Conservation (phyloP, 495 filamentous ascomycete genomes). For the Apiosordaria backusii region DNA sequence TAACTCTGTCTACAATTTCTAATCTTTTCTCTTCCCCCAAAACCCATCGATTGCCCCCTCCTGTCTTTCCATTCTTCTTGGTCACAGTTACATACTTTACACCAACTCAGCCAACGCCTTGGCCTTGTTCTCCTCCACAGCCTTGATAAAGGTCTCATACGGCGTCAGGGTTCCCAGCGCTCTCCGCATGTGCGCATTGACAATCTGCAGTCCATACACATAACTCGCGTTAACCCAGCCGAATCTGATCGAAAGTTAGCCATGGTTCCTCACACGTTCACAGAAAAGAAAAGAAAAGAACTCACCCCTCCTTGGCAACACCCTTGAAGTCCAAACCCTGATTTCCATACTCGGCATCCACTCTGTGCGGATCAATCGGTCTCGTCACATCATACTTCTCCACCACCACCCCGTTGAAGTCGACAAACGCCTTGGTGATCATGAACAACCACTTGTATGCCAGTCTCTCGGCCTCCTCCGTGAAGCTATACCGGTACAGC, state of each 20-base stretch:
- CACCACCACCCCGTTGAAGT: slow-evolving; percentile 95
- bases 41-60: neutral
- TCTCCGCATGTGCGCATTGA: slow-evolving; percentile 79
- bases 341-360: slow-evolving; percentile 96
- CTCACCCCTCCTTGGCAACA: slow-evolving; percentile 91
- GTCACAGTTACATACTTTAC: slow-evolving; percentile 6
- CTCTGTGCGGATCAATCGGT: slow-evolving; percentile 80
- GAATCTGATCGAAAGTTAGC: slow-evolving; percentile 59
- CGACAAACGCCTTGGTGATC: slow-evolving; percentile 94
- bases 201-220: slow-evolving; percentile 78
- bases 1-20: neutral
- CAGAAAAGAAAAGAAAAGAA: slow-evolving; percentile 20
- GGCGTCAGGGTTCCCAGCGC: slow-evolving; percentile 80
- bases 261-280: slow-evolving; percentile 14
- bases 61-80: neutral
- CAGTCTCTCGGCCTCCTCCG: slow-evolving; percentile 79
- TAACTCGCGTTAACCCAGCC: slow-evolving; percentile 99
- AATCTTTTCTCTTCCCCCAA: neutral
- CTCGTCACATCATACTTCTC: slow-evolving; percentile 98
- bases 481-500: slow-evolving; percentile 82
- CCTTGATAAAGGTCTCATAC: slow-evolving; percentile 68
- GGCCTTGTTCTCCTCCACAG: slow-evolving; percentile 43
- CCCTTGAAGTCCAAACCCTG: slow-evolving; percentile 92
- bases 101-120: slow-evolving; percentile 41
- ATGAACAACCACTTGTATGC: slow-evolving; percentile 96